phyloP scores from a whole-genome alignment of 2,329 filamentous ascomycete species.

The Coleophoma crateriformis region DNA sequence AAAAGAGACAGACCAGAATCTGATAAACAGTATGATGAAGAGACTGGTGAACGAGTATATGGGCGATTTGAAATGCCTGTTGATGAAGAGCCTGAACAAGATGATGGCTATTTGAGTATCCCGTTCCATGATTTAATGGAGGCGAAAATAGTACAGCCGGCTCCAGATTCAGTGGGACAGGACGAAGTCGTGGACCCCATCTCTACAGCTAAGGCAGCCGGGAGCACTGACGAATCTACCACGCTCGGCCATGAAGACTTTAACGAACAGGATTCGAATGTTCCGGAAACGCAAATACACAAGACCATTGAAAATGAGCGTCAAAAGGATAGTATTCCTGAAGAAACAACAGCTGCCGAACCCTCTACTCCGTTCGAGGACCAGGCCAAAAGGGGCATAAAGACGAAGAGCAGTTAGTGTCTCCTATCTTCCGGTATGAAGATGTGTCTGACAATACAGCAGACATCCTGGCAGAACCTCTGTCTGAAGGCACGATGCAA shows the following conservation, averaged over 20 bases:
- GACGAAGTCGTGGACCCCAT: conserved; percentile 6
- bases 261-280: not conserved
- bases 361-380: not conserved
- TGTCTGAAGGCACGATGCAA: conserved; percentile 21
- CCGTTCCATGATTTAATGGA: conserved; percentile 60
- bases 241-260: not conserved
- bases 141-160: conserved; percentile 54
- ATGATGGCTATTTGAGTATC: conserved; percentile 56
- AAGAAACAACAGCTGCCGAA: not conserved
- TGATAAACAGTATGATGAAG: conserved; percentile 55
- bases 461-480: conserved; percentile 16
- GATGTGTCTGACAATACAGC: conserved; percentile 22
- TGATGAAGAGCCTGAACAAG: conserved; percentile 44
- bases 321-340: not conserved
- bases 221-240: conserved; percentile 8
- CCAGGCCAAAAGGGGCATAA: not conserved
- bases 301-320: not conserved
- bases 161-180: conserved; percentile 17
- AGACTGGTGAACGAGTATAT: conserved; percentile 68
- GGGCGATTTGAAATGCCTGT: conserved; percentile 72
- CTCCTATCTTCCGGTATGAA: conserved; percentile 7
- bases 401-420: conserved; percentile 8
- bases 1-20: conserved; percentile 58
- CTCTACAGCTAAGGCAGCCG: conserved; percentile 7
- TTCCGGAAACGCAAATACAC: not conserved